Conservation (phyloP, 2,329 filamentous ascomycete species). For the Mollisia scopiformis region DNA sequence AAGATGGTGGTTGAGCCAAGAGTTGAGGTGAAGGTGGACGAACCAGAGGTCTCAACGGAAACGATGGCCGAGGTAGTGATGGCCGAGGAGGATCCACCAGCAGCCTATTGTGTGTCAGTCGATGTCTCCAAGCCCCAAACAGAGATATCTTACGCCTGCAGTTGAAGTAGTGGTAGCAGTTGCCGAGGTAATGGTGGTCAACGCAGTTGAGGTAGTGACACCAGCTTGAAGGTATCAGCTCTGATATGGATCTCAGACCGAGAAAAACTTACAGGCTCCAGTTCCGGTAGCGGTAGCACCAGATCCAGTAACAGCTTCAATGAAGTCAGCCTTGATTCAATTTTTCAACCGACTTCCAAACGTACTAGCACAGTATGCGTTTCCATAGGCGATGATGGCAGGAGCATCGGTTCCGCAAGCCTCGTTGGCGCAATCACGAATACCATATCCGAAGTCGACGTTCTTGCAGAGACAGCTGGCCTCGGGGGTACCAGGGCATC, state of each 20-base stretch:
- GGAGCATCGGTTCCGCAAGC: slow-evolving; percentile 39
- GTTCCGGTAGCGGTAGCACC: slow-evolving; percentile 10
- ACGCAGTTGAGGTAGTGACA: neutral
- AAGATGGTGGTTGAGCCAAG: slow-evolving; percentile 27
- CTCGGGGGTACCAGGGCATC: slow-evolving; percentile 42
- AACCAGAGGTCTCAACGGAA: slow-evolving; percentile 17
- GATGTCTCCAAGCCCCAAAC: neutral
- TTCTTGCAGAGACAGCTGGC: slow-evolving; percentile 47
- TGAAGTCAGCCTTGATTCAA: neutral
- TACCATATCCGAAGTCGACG: slow-evolving; percentile 46
- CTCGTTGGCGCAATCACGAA: slow-evolving; percentile 49
- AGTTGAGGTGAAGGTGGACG: slow-evolving; percentile 19
- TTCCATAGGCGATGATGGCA: slow-evolving; percentile 36
- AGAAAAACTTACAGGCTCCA: slow-evolving; percentile 1
- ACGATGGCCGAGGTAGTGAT: slow-evolving; percentile 26
- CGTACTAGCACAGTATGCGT: slow-evolving; percentile 31
- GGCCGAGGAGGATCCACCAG: slow-evolving; percentile 19
- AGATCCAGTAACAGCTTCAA: slow-evolving; percentile 9
- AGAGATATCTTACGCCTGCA: neutral
- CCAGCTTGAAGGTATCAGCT: neutral
- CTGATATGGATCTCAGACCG: neutral
- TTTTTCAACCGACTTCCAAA: neutral
- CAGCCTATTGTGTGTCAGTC: slow-evolving; percentile 1
- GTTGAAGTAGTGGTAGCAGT: neutral
- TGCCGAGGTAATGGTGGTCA: neutral